phyloP scores from a whole-genome alignment of 169 alveolate species.

The Babesia caballi region DNA sequence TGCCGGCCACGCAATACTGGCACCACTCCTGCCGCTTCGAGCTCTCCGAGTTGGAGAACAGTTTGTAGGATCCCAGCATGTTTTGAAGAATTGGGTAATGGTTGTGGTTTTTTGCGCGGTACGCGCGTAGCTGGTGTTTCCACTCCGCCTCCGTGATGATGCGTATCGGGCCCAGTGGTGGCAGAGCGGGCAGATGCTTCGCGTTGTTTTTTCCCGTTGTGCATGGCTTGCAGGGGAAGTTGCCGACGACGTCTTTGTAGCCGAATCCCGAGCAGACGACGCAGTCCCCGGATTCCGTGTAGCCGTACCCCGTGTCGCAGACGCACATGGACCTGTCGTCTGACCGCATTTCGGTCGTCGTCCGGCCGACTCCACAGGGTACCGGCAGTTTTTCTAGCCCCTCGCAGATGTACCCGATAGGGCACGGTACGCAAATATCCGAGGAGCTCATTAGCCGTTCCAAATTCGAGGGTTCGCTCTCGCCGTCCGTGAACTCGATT shows the following conservation, averaged over 20 bases:
- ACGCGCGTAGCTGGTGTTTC: neutral
- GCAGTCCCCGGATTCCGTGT: conserved; percentile 10
- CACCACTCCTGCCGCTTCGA: conserved; percentile 17
- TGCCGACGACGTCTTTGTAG: conserved; percentile 55
- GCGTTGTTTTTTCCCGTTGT: too few relatives aligned
- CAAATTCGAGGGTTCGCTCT: neutral
- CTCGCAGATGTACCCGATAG: conserved; percentile 46
- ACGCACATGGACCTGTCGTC: conserved; percentile 19
- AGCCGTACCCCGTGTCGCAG: conserved; percentile 76
- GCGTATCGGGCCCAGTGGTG: conserved; percentile 1
- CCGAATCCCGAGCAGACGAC: conserved; percentile 47
- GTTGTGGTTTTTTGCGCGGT: neutral
- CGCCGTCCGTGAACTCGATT: neutral
- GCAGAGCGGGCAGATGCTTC: neutral
- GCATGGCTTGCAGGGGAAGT: conserved; percentile 37
- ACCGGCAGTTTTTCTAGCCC: conserved; percentile 24
- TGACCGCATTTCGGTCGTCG: conserved; percentile 18
- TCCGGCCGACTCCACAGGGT: conserved; percentile 39
- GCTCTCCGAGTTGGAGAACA: neutral
- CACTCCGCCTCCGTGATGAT: neutral
- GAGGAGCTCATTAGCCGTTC: neutral
- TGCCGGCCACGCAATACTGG: conserved; percentile 47
- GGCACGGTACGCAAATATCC: conserved; percentile 49
- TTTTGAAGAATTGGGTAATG: neutral
- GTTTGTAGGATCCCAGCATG: neutral